phyloP scores from a whole-genome alignment of 2,329 filamentous ascomycete species.

The Fusarium piperis region DNA sequence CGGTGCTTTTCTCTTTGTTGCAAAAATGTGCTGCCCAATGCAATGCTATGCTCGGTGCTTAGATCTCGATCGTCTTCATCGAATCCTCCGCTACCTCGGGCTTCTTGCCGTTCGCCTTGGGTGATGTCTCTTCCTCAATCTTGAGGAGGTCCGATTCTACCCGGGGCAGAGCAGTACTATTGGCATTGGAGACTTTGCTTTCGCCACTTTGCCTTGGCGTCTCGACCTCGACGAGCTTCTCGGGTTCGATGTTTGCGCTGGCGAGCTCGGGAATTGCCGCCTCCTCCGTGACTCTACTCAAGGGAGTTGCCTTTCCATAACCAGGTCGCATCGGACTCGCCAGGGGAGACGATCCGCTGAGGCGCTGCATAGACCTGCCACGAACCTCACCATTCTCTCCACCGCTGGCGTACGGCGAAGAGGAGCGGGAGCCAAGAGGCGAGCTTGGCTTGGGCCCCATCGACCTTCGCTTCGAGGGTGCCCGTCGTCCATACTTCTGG shows the following conservation, averaged over 20 bases:
- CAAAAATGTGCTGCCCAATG: conserved; percentile 23
- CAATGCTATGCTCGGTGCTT: conserved; percentile 22
- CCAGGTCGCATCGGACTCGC: conserved; percentile 72
- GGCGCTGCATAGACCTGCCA: conserved; percentile 76
- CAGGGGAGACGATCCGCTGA: conserved; percentile 70
- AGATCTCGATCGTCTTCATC: conserved; percentile 73
- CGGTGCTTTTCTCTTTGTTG: conserved; percentile 36
- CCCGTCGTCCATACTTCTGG: conserved; percentile 85
- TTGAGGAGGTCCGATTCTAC: conserved; percentile 50
- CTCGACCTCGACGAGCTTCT: conserved; percentile 66
- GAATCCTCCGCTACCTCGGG: conserved; percentile 57
- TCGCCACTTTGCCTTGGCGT: conserved; percentile 61
- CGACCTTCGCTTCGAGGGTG: conserved; percentile 62
- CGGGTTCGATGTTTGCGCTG: conserved; percentile 52
- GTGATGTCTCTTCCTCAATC: conserved; percentile 52
- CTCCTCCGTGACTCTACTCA: conserved; percentile 81
- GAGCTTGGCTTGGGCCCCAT: conserved; percentile 57
- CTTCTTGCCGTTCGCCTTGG: conserved; percentile 57
- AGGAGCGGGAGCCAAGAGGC: conserved; percentile 59
- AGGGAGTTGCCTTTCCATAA: conserved; percentile 73
- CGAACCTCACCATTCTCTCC: conserved; percentile 69
- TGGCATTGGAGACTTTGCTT: conserved; percentile 46
- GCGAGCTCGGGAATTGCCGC: conserved; percentile 53
- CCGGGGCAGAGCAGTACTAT: conserved; percentile 46
- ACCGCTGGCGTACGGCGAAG: conserved; percentile 73